phyloP scores from a whole-genome alignment of 768 basidiomycete genomes.

The Suillus variegatus region DNA sequence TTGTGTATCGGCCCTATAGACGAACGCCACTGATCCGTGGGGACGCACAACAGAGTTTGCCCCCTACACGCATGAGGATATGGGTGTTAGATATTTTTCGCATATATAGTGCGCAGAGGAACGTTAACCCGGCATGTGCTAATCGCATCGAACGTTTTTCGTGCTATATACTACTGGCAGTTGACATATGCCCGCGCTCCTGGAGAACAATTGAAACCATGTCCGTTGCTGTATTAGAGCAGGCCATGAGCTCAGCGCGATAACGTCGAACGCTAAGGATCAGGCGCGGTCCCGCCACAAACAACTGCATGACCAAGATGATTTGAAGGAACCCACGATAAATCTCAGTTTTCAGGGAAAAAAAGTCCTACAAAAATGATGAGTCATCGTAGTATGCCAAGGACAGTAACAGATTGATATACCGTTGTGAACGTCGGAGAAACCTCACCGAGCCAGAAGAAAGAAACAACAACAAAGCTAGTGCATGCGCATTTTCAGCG shows the following conservation, averaged over 20 bases:
- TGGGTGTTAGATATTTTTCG: slow-evolving; percentile 70
- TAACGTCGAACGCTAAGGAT: not conserved
- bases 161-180: not conserved
- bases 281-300: not conserved
- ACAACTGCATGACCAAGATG: not conserved
- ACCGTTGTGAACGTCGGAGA: not conserved
- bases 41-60: not conserved
- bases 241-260: not conserved
- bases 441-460: not conserved
- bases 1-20: not conserved
- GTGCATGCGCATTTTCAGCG: not conserved
- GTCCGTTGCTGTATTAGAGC: not conserved
- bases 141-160: not conserved
- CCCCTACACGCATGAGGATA: slow-evolving; percentile 36
- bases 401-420: not conserved
- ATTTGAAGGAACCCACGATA: slow-evolving; percentile 1
- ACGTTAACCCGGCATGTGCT: not conserved
- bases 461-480: not conserved
- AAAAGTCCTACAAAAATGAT: not conserved
- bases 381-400: not conserved
- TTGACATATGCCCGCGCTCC: not conserved
- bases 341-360: not conserved
- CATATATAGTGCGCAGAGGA: not conserved
- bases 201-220: not conserved
- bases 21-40: not conserved